Percentiles rank a stretch among this genome's conserved stretches.
phyloP scores from a whole-genome alignment of 305 asterid species.

The Fraxinus nigra region DNA sequence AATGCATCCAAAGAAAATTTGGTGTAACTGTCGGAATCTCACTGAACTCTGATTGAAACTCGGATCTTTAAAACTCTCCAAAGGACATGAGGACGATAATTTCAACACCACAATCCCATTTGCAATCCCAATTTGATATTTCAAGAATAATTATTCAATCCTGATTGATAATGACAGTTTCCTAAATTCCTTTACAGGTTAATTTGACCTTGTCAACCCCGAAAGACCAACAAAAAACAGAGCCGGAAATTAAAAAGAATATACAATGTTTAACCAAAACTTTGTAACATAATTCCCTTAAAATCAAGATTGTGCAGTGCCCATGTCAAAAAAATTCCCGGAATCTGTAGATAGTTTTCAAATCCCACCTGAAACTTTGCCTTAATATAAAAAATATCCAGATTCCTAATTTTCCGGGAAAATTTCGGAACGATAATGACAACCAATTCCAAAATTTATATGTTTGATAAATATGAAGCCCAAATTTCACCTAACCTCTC shows the following conservation, averaged over 20 bases:
- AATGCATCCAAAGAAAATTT: conserved; percentile 29
- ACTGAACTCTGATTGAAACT: conserved; percentile 28
- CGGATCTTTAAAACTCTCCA: conserved; percentile 21
- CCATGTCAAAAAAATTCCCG: conserved; percentile 14
- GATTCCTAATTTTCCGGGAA: conserved; percentile 36
- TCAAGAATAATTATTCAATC: conserved; percentile 28
- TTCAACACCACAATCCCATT: conserved; percentile 35
- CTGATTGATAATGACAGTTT: conserved; percentile 66
- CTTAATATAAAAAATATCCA: conserved; percentile 29
- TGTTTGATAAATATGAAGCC: conserved; percentile 20
- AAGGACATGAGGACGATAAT: conserved; percentile 17
- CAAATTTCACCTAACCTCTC: conserved; percentile 28
- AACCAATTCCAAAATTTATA: conserved; percentile 26
- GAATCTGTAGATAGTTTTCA: conserved; percentile 22
- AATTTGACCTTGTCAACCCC: conserved; percentile 36
- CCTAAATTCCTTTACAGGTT: conserved; percentile 17
- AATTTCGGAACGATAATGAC: conserved; percentile 27
- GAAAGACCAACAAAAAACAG: conserved; percentile 21
- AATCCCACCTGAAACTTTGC: conserved; percentile 34
- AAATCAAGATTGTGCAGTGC: conserved; percentile 24
- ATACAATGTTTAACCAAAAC: conserved; percentile 19
- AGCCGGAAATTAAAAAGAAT: conserved; percentile 18
- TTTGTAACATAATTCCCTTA: conserved; percentile 27
- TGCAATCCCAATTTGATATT: conserved; percentile 38
- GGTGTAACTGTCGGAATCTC: conserved; percentile 35